Evolutionary conservation across 2,329 filamentous ascomycete genomes (phyloP), one percentile per base, ranked within the genome.

Genomic region (Calonectria crousiana): DNA sequence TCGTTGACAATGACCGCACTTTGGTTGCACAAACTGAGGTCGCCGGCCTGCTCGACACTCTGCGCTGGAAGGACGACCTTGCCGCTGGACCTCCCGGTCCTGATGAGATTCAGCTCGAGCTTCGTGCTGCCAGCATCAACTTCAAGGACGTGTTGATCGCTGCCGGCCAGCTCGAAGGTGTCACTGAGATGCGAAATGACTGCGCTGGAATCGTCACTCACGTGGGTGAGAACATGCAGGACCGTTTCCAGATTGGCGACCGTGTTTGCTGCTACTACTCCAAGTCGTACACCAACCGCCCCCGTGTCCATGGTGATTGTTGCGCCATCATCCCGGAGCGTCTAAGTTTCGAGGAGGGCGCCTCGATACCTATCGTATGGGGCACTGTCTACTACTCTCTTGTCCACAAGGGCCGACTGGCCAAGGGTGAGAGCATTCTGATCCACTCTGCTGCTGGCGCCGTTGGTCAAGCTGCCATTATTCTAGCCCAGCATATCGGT

Each of bases 401-500:
- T 5, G 30, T 69, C 8, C 32, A 71, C 6, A 38, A 72, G 9
- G 69, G 71, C 9, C 47, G 66, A 16, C 20, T 76, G 2, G 60
- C 67, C 13, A 51, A 51, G 14, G 72, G 74, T 9, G 62, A 85
- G 56, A 76, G 34, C 38, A 30, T 73, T 14, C 41, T 73, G 11
- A 73, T 73, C 32, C 71, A 73, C 66, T 73, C 71, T 4, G 71
- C 66, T 23, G 58, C 66, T 6, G 71, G 71, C 10, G 71, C 58
- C 18, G 66, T 73, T 23, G 71, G 71, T 14, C 71, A 73, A 26
- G 66, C 66, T 2, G 58, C 71, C 10, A 73, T 73, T 20, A 69
- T 66, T 28, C 16, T 73, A 11, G 58, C 66, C 18, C 66, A 66
- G 38, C 49, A 69, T 23, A 44, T 73, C 8, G 71, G 71, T 23